phyloP scores from a whole-genome alignment of 2,329 filamentous ascomycete species.

The Zalaria obscura region DNA sequence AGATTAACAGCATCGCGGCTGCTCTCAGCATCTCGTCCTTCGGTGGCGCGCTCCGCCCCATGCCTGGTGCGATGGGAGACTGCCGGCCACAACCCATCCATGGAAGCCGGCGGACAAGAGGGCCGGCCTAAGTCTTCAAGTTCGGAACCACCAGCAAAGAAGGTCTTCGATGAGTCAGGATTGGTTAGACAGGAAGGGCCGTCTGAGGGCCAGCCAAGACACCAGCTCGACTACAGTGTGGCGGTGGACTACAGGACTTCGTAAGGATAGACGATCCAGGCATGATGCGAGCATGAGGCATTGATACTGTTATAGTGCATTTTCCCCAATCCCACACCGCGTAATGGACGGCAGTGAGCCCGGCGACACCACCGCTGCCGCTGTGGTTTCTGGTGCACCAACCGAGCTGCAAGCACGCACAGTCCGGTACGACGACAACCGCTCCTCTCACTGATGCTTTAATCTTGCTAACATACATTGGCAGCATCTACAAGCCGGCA shows the following conservation, averaged over 20 bases:
- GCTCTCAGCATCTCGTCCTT: slow-evolving; percentile 16
- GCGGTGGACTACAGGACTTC: slow-evolving; percentile 81
- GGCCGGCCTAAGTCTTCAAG: slow-evolving; percentile 1
- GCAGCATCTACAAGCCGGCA: slow-evolving; percentile 76
- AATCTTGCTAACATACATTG: neutral
- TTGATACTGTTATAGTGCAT: slow-evolving; percentile 46
- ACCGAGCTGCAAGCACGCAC: slow-evolving; percentile 86
- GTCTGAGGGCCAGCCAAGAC: slow-evolving; percentile 38
- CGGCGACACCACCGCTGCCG: slow-evolving; percentile 59
- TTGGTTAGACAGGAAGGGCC: slow-evolving; percentile 38
- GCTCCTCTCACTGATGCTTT: neutral
- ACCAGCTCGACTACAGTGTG: slow-evolving; percentile 69
- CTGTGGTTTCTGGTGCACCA: slow-evolving; percentile 80
- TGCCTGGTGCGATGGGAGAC: slow-evolving; percentile 12
- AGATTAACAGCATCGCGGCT: slow-evolving; percentile 26
- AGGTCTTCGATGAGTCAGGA: slow-evolving; percentile 14
- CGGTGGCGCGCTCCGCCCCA: slow-evolving; percentile 1
- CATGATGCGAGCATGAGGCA: slow-evolving; percentile 1
- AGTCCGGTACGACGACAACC: slow-evolving; percentile 54
- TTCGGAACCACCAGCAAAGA: slow-evolving; percentile 6
- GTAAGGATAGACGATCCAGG: slow-evolving; percentile 40
- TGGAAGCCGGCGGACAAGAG: slow-evolving; percentile 18
- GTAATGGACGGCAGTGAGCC: slow-evolving; percentile 87
- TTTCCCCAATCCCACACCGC: slow-evolving; percentile 78
- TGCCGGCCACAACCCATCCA: slow-evolving; percentile 21